phyloP scores from a whole-genome alignment of 2,329 filamentous ascomycete species.

The Fonsecaea pedrosoi region DNA sequence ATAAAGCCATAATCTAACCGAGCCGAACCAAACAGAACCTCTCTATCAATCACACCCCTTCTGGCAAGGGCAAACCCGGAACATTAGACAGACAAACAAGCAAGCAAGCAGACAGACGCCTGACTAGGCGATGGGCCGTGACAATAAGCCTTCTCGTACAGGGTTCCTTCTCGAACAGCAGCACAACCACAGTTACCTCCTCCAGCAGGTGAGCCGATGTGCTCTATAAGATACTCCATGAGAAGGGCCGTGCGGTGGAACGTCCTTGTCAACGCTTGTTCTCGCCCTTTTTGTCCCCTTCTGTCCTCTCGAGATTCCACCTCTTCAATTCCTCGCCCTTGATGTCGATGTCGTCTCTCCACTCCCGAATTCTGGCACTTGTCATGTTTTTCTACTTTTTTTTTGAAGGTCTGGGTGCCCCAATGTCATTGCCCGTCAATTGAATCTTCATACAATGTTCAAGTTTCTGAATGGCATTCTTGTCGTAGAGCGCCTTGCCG shows the following conservation, averaged over 20 bases:
- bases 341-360: not conserved
- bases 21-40: not conserved
- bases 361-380: not conserved
- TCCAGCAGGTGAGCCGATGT: not conserved
- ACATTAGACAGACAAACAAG: not conserved
- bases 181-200: not conserved
- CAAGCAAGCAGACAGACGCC: not conserved
- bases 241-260: not conserved
- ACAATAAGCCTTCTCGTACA: not conserved
- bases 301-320: not conserved
- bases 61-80: not conserved
- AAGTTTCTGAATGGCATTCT: constrained; percentile 78
- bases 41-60: not conserved
- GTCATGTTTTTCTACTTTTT: constrained; percentile 60
- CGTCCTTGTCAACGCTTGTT: not conserved
- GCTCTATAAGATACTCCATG: not conserved
- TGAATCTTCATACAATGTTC: constrained; percentile 88
- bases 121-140: not conserved
- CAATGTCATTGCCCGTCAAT: constrained; percentile 84
- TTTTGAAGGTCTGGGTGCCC: constrained; percentile 79
- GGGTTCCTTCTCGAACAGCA: not conserved
- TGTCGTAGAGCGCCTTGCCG: constrained; percentile 77
- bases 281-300: not conserved
- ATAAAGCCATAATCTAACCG: not conserved
- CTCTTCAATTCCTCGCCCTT: not conserved